Conservation (phyloP, 495 filamentous ascomycete genomes). For the Platismatia glauca region DNA sequence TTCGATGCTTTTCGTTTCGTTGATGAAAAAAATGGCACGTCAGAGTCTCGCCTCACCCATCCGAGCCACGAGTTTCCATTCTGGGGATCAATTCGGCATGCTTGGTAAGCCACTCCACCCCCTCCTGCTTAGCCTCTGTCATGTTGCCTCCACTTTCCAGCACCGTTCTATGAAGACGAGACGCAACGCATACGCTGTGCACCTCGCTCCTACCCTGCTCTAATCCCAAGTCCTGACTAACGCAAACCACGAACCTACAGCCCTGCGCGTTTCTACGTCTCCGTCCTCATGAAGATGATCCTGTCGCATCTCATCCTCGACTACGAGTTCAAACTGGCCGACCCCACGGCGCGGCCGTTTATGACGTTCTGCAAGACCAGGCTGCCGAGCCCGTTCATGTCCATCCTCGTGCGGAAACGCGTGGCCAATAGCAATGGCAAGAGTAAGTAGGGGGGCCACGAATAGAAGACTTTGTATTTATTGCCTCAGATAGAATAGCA, state of each 20-base stretch:
- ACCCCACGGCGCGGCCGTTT: constrained; percentile 8
- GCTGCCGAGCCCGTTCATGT: constrained; percentile 18
- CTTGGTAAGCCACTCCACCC: constrained; percentile 13
- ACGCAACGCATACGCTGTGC: not conserved
- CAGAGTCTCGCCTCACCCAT: constrained; percentile 9
- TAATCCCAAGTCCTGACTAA: not conserved
- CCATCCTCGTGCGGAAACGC: constrained; percentile 15
- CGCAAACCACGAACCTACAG: not conserved
- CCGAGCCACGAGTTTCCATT: constrained; percentile 20
- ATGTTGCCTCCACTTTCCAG: too few relatives aligned
- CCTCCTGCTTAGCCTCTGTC: not conserved
- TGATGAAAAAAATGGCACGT: constrained; percentile 1
- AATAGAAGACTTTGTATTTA: too few relatives aligned
- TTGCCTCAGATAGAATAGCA: too few relatives aligned
- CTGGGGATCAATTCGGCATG: constrained; percentile 17
- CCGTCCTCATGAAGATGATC: constrained; percentile 21
- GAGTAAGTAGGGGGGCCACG: too few relatives aligned
- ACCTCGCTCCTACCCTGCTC: not conserved
- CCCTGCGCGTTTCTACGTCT: constrained; percentile 21
- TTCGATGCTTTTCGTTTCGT: constrained; percentile 22
- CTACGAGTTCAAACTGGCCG: constrained; percentile 17
- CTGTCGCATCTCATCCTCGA: constrained; percentile 16
- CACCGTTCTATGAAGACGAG: not conserved
- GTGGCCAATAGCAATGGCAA: not conserved
- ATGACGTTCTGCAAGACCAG: constrained; percentile 14